Evolutionary conservation across 495 filamentous ascomycete genomes (phyloP).

Genomic region (Lophium mytilinum): DNA sequence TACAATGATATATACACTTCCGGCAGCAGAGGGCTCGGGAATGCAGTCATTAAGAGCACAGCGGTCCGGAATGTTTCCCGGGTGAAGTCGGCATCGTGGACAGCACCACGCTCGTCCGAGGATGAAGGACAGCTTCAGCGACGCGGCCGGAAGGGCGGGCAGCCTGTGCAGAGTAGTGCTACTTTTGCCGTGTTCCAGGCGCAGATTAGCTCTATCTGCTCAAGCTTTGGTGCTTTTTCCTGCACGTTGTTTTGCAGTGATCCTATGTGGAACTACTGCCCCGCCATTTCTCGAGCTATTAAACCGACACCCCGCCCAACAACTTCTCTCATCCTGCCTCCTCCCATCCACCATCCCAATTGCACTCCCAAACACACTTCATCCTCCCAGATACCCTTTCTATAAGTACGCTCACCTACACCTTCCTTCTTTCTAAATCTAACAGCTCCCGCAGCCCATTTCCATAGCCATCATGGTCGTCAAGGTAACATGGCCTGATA

Average conservation of each 20-base stretch:
- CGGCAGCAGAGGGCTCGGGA: no score
- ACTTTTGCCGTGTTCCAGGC: no score
- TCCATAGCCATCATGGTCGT: conserved; percentile 30
- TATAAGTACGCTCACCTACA: neutral
- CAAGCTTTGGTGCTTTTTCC: no score
- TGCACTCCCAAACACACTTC: neutral
- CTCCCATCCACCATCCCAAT: neutral
- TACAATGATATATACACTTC: no score
- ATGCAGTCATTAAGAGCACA: no score
- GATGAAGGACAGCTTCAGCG: neutral
- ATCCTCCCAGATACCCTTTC: neutral
- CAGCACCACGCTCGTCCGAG: neutral
- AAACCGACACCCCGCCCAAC: neutral
- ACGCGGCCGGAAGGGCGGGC: neutral
- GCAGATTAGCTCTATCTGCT: no score
- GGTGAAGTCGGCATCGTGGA: neutral
- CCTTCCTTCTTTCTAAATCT: conserved; percentile 1
- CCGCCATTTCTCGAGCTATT: neutral
- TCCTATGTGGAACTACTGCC: no score
- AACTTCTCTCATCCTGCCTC: neutral
- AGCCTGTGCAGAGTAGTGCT: no score
- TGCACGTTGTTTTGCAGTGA: no score
- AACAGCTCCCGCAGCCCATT: neutral
- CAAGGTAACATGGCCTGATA: conserved; percentile 27
- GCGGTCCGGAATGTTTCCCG: neutral